Conservation (phyloP, 2,329 filamentous ascomycete genomes). For the Penicillium glabrum region DNA sequence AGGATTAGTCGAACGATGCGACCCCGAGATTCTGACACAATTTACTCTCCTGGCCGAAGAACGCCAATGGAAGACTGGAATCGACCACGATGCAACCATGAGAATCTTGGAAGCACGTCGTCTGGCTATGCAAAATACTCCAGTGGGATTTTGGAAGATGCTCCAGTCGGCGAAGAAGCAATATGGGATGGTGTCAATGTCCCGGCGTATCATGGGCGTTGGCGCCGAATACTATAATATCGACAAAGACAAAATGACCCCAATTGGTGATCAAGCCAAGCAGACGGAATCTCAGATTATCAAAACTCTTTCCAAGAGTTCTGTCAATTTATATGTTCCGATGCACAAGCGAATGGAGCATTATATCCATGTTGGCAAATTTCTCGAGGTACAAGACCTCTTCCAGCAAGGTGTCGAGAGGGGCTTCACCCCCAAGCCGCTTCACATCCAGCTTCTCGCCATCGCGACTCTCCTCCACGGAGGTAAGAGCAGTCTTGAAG, state of each 20-base stretch:
- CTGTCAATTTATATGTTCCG: slow-evolving; percentile 33
- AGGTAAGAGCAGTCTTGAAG: slow-evolving; percentile 20
- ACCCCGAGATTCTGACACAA: slow-evolving; percentile 30
- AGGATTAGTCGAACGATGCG: slow-evolving; percentile 41
- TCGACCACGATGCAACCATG: slow-evolving; percentile 31
- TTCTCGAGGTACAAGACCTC: slow-evolving; percentile 30
- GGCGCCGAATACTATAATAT: slow-evolving; percentile 15
- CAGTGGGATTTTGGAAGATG: slow-evolving; percentile 43
- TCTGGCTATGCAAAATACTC: slow-evolving; percentile 33
- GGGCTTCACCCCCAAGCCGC: slow-evolving; percentile 30
- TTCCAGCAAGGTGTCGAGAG: slow-evolving; percentile 31
- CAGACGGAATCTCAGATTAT: not conserved
- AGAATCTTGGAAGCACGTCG: slow-evolving; percentile 36
- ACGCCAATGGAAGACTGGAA: slow-evolving; percentile 32
- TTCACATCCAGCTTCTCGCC: slow-evolving; percentile 38
- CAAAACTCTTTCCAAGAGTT: slow-evolving; percentile 17
- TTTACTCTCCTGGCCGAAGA: slow-evolving; percentile 32
- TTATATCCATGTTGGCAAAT: slow-evolving; percentile 37
- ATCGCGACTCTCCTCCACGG: slow-evolving; percentile 36
- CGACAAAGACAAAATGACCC: slow-evolving; percentile 11
- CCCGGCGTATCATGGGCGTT: slow-evolving; percentile 36
- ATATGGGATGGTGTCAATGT: slow-evolving; percentile 31
- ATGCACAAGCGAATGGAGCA: slow-evolving; percentile 40
- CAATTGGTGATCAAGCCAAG: slow-evolving; percentile 16
- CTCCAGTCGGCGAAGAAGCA: slow-evolving; percentile 38